Base-by-base conservation (phyloP, 768 basidiomycete species). In the Pholiota molesta region DNA sequence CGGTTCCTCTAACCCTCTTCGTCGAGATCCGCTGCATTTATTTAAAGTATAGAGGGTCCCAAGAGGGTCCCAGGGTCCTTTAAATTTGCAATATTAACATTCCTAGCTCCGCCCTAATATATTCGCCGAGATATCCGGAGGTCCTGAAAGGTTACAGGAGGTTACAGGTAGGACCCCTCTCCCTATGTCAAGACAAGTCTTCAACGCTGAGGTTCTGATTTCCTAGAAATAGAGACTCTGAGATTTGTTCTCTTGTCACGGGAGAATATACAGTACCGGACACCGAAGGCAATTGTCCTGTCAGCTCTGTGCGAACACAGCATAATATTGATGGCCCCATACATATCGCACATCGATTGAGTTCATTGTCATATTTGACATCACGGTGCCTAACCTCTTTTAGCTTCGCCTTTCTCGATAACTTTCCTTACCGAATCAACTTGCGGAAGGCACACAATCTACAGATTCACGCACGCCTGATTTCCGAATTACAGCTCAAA, bases 371-470 rank as follows among this genome's bases (percentile, higher is more conserved):
- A 72, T 74, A 67, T 73, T 74, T 75, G 73, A 71, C 71, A 68
- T 64, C 61, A 64, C 68, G 68, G 69, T 68, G 69, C 66, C 78
- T 80, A 80, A 78, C 79, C 79, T 71, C 74, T 77, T 79, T 71
- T 70, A 74, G 79, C 62, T 68, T 66, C 69, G 66, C 66, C 68
- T 67, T 74, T 73, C 70, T 73, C 71, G 72, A 73, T 72, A 65
- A 63, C 65, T 69, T 70, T 68, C 65, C 66, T 64, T 70, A 66
- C 73, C 68, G 68, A 77, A 75, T 73, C 76, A 72, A 72, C 68
- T 69, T 66, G 67, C 68, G 71, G 73, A 74, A 78, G 74, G 78
- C 74, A 79, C 75, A 67, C 67, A 71, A 79, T 78, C 76, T 75
- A 63, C 63, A 76, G 77, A 78, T 79, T 73, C 73, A 69, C 66